Evolutionary conservation across 2,329 filamentous ascomycete genomes (phyloP), one percentile per base, ranked within the genome.

Genomic region (Arthrinium puccinioides): DNA sequence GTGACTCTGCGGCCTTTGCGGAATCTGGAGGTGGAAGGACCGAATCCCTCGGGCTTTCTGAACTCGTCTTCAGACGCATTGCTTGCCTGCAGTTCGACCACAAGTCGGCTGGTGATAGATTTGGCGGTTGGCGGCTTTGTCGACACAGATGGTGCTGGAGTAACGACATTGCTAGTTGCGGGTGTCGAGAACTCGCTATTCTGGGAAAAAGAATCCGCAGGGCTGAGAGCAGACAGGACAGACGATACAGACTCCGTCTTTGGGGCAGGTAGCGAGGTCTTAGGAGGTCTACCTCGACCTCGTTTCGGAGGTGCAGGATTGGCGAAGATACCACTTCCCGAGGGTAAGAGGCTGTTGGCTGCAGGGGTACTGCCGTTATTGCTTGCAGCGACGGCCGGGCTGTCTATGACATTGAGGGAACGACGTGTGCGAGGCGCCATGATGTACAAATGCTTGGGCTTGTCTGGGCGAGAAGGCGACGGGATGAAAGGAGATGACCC

Each of bases 91-190:
- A 67, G 50, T 39, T 67, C 60, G 13, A 69, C 43, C 1, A 51
- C 53, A 7, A 55, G 37, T 9, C 46, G 38, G 3, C 48, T 44
- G 38, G 44, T 47, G 16, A 41, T 37, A 11, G 47, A 42, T 32
- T 44, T 37, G 21, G 34, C 35, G 5, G 36, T 25, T 4, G 46
- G 35, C 34, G 45, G 39, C 9, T 47, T 51, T 9, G 42, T 36
- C 5, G 48, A 33, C 3, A 44, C 32, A 9, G 54, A 50, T 1
- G 56, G 56, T 6, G 54, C 56, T 3, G 65, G 65, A 1, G 63
- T 67, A 7, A 60, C 55, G 10, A 57, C 55, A 45, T 56, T 55
- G 45, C 65, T 69, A 16, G 67, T 69, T 20, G 63, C 54, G 4
- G 66, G 63, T 7, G 67, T 70, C 11, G 59, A 59, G 40, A 60